Percentiles rank a stretch among this genome's conserved stretches.
Evolutionary conservation across 805 yeast genomes (phyloP).

Genomic region (Wickerhamiella cacticola): DNA sequence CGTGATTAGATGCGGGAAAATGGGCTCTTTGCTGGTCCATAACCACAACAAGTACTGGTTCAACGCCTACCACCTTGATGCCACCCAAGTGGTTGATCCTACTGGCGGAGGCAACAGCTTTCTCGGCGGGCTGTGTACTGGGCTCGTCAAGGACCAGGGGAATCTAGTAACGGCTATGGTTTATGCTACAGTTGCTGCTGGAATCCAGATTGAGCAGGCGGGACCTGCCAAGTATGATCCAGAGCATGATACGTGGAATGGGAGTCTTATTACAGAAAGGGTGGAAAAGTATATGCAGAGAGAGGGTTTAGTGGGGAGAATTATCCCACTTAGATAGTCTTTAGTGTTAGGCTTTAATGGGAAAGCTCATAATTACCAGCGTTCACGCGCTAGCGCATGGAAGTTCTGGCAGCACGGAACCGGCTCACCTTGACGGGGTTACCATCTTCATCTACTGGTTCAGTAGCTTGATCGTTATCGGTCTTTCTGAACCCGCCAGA

Average conservation of each 20-base stretch:
- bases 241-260: slow-evolving; percentile 48
- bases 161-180: slow-evolving; percentile 41
- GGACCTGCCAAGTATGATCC: slow-evolving; percentile 46
- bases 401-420: slow-evolving; percentile 44
- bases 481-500: slow-evolving; percentile 39
- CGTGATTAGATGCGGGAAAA: slow-evolving; percentile 63
- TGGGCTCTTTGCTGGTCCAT: slow-evolving; percentile 48
- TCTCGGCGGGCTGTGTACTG: slow-evolving; percentile 67
- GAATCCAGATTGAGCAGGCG: slow-evolving; percentile 64
- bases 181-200: slow-evolving; percentile 68
- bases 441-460: slow-evolving; percentile 56
- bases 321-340: not conserved
- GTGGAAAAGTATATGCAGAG: not conserved
- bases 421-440: slow-evolving; percentile 50
- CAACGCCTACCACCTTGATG: slow-evolving; percentile 60
- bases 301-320: not conserved
- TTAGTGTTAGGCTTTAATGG: too few species aligned
- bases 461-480: slow-evolving; percentile 44
- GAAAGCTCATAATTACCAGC: not conserved
- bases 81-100: slow-evolving; percentile 57
- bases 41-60: slow-evolving; percentile 34
- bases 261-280: slow-evolving; percentile 20
- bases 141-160: slow-evolving; percentile 32
- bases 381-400: too few species aligned
- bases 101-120: slow-evolving; percentile 94